These are phyloP conservation scores for Thinopyrum elongatum DNA, from an alignment of 176 grass and related monocot species.

Conservation along the genomic window DNA sequence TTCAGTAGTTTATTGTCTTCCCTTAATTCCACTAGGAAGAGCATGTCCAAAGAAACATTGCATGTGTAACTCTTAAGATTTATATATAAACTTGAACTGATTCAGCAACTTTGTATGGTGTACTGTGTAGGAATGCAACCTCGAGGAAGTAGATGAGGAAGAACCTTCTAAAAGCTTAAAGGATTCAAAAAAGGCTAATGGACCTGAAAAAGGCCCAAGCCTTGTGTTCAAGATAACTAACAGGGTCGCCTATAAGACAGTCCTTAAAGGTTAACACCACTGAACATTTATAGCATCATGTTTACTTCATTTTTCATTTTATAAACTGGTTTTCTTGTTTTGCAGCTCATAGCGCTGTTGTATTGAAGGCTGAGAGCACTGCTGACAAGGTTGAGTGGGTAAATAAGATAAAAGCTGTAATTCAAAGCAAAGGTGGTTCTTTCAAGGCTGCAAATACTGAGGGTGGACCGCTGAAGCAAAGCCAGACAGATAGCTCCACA, in stretches of 20 bases:
- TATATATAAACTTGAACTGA: not conserved
- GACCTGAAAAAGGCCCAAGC: conserved; percentile 63
- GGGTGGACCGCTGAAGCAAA: conserved; percentile 67
- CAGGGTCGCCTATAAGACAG: conserved; percentile 93
- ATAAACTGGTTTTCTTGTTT: conserved; percentile 15
- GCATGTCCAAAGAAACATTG: not conserved
- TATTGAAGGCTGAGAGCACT: conserved; percentile 88
- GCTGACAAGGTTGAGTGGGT: conserved; percentile 92
- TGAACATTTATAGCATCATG: not conserved
- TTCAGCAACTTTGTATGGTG: not conserved
- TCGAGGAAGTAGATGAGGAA: conserved; percentile 96
- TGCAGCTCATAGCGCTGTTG: conserved; percentile 88
- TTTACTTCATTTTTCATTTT: conserved; percentile 8
- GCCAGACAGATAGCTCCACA: conserved; percentile 76
- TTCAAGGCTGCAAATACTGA: conserved; percentile 62
- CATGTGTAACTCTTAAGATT: not conserved
- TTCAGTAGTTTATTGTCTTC: not conserved
- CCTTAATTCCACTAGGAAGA: not conserved
- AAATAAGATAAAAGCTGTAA: conserved; percentile 83
- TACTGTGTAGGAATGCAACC: conserved; percentile 80
- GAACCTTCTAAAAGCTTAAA: conserved; percentile 86
- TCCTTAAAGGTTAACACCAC: conserved; percentile 74
- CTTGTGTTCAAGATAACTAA: conserved; percentile 95
- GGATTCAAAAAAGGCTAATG: conserved; percentile 89
- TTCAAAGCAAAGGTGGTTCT: conserved; percentile 66